Evolutionary conservation across 1,284 basidiomycete species (phyloP), one percentile per base, ranked within the genome.

Genomic region (Apiotrichum siamense): DNA sequence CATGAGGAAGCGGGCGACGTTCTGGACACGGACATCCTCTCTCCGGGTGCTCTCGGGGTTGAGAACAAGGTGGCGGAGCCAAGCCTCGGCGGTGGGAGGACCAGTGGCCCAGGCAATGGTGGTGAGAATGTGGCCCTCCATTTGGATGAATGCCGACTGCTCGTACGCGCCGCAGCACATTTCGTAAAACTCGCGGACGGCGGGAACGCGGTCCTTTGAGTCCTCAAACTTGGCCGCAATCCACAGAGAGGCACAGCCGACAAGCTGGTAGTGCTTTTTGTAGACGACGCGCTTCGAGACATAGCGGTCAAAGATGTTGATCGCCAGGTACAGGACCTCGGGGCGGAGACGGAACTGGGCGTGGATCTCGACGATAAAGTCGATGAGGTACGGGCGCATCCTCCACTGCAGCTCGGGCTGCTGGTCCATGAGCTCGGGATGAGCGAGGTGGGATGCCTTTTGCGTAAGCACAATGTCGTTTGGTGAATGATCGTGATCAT

Each of bases 171-270:
- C 86, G 64, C 86, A 88, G 76, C 93, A 98, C 75, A 97, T 92
- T 67, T 91, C 86, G 49, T 85, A 85, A 51, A 99, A 83, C 63
- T 98, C 94, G 65, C 87, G 83, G 9, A 97, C 88, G 2, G 90
- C 88, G 11, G 96, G 96, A 2, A 98, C 92, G 55, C 91, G 88
- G 71, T 98, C 94, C 77, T 99, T 98, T 37, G 93, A 87, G 69
- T 99, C 96, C 76, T 99, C 96, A 66, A 96, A 99, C 77, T 99
- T 99, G 65, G 96, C 88, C 6, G 96, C 96, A 63, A 98, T 97
- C 91, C 94, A 94, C 5, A 99, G 81, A 20, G 96, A 92, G 13
- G 94, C 90, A 67, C 96, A 98, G 29, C 96, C 96, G 47, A 98
- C 94, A 46, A 99, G 87, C 72, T 99, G 96, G 73, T 97, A 98